phyloP scores from a whole-genome alignment of 2,329 filamentous ascomycete species.

The Tolypocladium cylindrosporum region DNA sequence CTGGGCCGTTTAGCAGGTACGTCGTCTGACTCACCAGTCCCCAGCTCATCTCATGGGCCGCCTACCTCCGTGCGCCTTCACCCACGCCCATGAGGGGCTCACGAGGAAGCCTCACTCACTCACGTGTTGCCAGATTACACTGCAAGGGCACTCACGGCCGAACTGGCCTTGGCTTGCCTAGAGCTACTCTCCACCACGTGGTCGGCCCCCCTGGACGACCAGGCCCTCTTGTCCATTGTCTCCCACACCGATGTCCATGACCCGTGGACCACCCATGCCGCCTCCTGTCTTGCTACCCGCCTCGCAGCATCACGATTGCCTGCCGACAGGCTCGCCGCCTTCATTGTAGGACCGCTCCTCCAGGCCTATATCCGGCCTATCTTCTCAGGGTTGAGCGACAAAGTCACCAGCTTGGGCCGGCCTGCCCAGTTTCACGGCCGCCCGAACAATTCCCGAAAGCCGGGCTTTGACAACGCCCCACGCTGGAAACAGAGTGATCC shows the following conservation, averaged over 20 bases:
- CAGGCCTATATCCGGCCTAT: constrained; percentile 54
- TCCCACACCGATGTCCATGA: constrained; percentile 20
- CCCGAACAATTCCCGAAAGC: neutral
- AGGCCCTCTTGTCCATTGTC: constrained; percentile 19
- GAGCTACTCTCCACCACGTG: constrained; percentile 10
- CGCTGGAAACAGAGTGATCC: neutral
- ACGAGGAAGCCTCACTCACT: neutral
- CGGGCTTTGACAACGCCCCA: neutral
- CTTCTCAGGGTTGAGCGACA: constrained; percentile 48
- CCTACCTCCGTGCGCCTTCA: neutral
- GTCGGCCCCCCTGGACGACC: constrained; percentile 4
- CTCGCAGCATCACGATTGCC: constrained; percentile 21
- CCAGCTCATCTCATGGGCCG: neutral
- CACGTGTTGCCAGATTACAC: neutral
- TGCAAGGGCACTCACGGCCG: constrained; percentile 7
- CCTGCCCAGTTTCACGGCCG: constrained; percentile 13
- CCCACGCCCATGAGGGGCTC: neutral
- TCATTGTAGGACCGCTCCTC: constrained; percentile 49
- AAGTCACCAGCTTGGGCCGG: constrained; percentile 17
- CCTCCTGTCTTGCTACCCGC: constrained; percentile 16
- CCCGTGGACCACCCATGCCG: constrained; percentile 26
- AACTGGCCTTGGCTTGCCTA: constrained; percentile 18
- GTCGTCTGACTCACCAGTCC: neutral
- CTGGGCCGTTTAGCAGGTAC: neutral
- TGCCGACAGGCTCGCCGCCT: constrained; percentile 11